Evolutionary conservation across 2,329 filamentous ascomycete genomes (phyloP).

Genomic region (Samsoniella hepiali): DNA sequence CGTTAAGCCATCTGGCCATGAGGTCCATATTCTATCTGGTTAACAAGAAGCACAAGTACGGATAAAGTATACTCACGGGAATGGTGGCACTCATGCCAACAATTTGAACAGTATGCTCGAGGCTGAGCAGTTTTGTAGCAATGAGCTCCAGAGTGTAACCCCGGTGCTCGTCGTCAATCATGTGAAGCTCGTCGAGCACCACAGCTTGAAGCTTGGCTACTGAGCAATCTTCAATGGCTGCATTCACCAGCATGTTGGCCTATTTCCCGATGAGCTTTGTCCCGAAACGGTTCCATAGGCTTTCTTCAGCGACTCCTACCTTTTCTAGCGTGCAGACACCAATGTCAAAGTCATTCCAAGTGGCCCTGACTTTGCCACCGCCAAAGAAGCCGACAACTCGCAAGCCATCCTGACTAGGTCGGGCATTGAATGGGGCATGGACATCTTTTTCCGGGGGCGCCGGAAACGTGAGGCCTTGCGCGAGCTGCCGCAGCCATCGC

Average conservation of each 20-base stretch:
- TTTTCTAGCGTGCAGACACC: conserved; percentile 80
- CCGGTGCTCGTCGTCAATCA: conserved; percentile 73
- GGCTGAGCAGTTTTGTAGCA: conserved; percentile 67
- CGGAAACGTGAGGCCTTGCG: conserved; percentile 53
- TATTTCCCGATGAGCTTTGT: conserved; percentile 30
- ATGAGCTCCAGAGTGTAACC: conserved; percentile 74
- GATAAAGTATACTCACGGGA: conserved; percentile 46
- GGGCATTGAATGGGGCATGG: conserved; percentile 48
- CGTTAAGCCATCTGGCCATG: conserved; percentile 66
- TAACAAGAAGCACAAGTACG: neutral
- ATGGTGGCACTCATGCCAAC: conserved; percentile 79
- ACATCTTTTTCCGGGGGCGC: conserved; percentile 35
- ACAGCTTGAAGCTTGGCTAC: conserved; percentile 63
- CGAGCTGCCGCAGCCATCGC: conserved; percentile 66
- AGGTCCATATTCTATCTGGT: conserved; percentile 61
- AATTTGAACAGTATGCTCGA: conserved; percentile 66
- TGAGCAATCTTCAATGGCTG: conserved; percentile 67
- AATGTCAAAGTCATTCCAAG: conserved; percentile 73
- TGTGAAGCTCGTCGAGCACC: conserved; percentile 76
- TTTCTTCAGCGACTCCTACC: conserved; percentile 28
- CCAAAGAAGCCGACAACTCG: conserved; percentile 72
- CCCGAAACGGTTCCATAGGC: neutral
- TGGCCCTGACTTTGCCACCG: conserved; percentile 63
- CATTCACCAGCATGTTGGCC: conserved; percentile 73
- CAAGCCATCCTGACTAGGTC: conserved; percentile 56